These are phyloP conservation scores for Penicillium steckii DNA, from an alignment of 495 filamentous ascomycete species.

Conservation along the genomic window DNA sequence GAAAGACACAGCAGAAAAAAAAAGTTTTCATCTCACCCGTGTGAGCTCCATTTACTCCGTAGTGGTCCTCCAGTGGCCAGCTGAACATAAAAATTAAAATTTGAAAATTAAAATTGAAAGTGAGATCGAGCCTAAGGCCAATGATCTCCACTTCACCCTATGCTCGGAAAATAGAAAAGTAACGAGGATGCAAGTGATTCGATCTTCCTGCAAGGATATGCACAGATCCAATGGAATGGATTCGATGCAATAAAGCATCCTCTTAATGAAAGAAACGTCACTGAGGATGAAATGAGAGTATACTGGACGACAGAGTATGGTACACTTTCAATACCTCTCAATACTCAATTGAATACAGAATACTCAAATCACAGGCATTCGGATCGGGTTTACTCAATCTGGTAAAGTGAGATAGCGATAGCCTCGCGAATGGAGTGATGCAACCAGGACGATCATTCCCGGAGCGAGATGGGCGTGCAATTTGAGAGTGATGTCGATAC, in stretches of 20 bases:
- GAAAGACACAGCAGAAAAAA: neutral
- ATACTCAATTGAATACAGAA: no score
- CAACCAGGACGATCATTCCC: constrained; percentile 20
- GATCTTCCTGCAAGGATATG: constrained; percentile 25
- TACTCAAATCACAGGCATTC: neutral
- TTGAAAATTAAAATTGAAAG: constrained; percentile 6
- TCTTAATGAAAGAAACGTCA: constrained; percentile 2
- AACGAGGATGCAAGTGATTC: constrained; percentile 29
- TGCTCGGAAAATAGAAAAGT: constrained; percentile 30
- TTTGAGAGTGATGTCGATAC: neutral
- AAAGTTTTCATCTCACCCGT: constrained; percentile 19
- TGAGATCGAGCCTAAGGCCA: constrained; percentile 37
- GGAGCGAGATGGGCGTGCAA: neutral
- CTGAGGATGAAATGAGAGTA: neutral
- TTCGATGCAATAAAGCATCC: constrained; percentile 6
- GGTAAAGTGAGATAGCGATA: neutral
- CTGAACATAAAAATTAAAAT: constrained; percentile 18
- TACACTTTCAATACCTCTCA: neutral
- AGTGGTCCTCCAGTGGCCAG: constrained; percentile 10
- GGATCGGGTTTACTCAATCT: neutral
- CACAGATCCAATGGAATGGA: constrained; percentile 10
- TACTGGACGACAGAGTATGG: neutral
- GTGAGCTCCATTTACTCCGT: constrained; percentile 9
- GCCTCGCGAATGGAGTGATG: constrained; percentile 15
- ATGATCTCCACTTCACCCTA: constrained; percentile 27